These are phyloP conservation scores for Aspergillus transmontanensis DNA, from an alignment of 2,329 filamentous ascomycete species.

Conservation along the genomic window DNA sequence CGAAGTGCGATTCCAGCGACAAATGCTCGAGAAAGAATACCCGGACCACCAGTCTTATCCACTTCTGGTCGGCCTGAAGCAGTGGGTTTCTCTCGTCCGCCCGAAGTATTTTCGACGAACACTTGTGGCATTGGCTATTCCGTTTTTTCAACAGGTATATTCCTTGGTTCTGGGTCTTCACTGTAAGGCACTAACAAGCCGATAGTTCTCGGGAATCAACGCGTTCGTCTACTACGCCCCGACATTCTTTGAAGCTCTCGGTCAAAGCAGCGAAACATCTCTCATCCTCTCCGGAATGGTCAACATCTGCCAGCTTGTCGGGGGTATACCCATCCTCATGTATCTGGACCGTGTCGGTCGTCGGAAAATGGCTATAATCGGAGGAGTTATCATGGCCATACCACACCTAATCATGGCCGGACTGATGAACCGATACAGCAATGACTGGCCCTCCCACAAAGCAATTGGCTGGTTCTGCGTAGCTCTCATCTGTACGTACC, in stretches of 20 bases:
- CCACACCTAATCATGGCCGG: conserved; percentile 35
- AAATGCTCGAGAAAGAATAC: conserved; percentile 6
- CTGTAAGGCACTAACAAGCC: neutral
- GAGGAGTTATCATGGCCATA: conserved; percentile 32
- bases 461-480: conserved; percentile 26
- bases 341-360: conserved; percentile 38
- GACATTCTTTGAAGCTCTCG: conserved; percentile 49
- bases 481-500: conserved; percentile 16
- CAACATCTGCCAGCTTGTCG: conserved; percentile 39
- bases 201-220: conserved; percentile 45
- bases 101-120: conserved; percentile 12
- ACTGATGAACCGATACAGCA: conserved; percentile 23
- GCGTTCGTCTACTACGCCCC: conserved; percentile 55
- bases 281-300: conserved; percentile 39
- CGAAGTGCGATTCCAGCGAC: conserved; percentile 52
- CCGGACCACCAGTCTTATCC: neutral
- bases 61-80: neutral
- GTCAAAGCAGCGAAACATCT: conserved; percentile 29
- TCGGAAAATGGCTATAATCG: conserved; percentile 29
- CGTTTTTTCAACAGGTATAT: conserved; percentile 45
- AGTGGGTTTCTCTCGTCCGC: neutral
- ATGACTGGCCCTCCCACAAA: conserved; percentile 26
- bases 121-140: conserved; percentile 38
- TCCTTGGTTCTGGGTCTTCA: accelerated
- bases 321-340: conserved; percentile 29